Evolutionary conservation across 202 grass and related monocot genomes (phyloP), one percentile per base, ranked within the genome.

Genomic region (Zizania palustris): DNA sequence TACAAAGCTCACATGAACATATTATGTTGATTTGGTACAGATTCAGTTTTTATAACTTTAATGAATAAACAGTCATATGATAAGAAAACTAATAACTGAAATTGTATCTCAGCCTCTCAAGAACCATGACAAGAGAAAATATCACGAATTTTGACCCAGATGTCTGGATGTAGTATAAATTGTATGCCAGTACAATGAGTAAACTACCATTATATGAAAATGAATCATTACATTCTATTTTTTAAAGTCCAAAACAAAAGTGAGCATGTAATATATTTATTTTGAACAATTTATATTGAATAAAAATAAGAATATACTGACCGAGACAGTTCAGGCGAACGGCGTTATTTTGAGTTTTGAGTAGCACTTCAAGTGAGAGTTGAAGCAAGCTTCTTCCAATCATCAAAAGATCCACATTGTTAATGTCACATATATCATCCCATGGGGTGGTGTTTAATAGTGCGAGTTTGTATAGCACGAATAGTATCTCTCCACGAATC

Each of bases 311-410:
- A 75, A 38, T 36, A 78, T 67, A 83, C 87, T 72, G 73, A 97
- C 95, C 95, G 85, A 97, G 67, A 86, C 91, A 97, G 51, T 97
- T 97, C 72, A 94, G 4, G 67, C 95, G 88, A 71, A 94, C 95
- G 76, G 72, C 83, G 58, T 97, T 87, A 66, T 89, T 97, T 83
- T 94, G 91, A 72, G 91, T 84, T 89, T 94, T 97, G 36, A 94
- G 85, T 64, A 97, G 85, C 84, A 85, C 89, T 88, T 94, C 89
- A 38, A 97, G 89, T 39, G 85, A 90, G 49, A 88, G 76, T 62
- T 73, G 79, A 64, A 97, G 71, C 80, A 92, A 78, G 41, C 33
- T 81, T 73, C 69, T 82, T 75, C 88, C 80, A 35, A 79, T 80
- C 63, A 66, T 71, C 35, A 63, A 72, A 22, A 89, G 75, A 45